phyloP scores from a whole-genome alignment of 1,284 basidiomycete species.

The Irpex rosettiformis region DNA sequence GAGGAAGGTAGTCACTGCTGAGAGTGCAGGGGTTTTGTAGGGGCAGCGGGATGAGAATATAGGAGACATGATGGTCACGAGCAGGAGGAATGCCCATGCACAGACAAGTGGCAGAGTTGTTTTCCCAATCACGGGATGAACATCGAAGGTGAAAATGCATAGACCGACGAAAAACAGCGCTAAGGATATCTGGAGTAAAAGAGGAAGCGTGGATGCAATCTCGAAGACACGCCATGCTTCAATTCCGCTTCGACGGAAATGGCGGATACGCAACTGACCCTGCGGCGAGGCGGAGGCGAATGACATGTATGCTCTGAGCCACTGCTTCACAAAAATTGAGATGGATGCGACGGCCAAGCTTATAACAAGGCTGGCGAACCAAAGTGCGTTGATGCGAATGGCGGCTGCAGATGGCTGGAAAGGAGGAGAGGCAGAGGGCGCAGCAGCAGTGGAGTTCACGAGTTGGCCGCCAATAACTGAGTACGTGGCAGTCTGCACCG shows the following conservation, averaged over 20 bases:
- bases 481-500: not conserved
- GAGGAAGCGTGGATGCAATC: slow-evolving; percentile 1
- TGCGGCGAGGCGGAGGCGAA: not conserved
- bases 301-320: slow-evolving; percentile 7
- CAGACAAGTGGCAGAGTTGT: slow-evolving; percentile 1
- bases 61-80: not conserved
- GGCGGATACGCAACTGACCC: not conserved
- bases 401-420: not conserved
- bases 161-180: slow-evolving; percentile 6
- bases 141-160: slow-evolving; percentile 4
- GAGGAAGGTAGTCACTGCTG: too few relatives aligned
- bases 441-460: too few relatives aligned
- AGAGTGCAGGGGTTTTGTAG: not conserved
- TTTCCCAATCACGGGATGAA: not conserved
- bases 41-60: not conserved
- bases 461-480: too few relatives aligned
- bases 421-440: not conserved
- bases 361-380: slow-evolving; percentile 6
- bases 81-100: not conserved
- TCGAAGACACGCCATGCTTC: slow-evolving; percentile 5
- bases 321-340: slow-evolving; percentile 7
- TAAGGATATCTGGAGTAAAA: slow-evolving; percentile 4
- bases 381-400: slow-evolving; percentile 4
- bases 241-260: not conserved
- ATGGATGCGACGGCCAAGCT: slow-evolving; percentile 7